These are phyloP conservation scores for Neurospora hispaniola DNA, from an alignment of 495 filamentous ascomycete species.

Conservation along the genomic window DNA sequence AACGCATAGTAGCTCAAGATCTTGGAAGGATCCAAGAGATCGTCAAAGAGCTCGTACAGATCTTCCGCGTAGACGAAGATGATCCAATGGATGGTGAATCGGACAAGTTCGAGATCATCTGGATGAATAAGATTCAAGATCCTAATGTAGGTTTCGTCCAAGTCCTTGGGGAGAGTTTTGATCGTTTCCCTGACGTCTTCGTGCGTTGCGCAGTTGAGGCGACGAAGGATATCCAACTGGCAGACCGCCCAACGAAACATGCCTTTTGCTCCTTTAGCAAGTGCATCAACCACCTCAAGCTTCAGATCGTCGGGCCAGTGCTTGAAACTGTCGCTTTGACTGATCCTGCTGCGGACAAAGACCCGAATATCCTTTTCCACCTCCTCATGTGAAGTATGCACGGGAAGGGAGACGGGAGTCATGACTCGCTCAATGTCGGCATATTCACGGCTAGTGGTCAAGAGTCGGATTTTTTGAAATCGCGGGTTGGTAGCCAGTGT, in stretches of 20 bases:
- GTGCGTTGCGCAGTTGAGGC: slow-evolving; percentile 3
- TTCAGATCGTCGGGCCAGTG: slow-evolving; percentile 13
- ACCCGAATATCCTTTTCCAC: slow-evolving; percentile 26
- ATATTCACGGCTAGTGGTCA: slow-evolving; percentile 33
- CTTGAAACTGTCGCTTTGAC: slow-evolving; percentile 9
- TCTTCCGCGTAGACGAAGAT: background rate
- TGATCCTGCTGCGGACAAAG: slow-evolving; percentile 20
- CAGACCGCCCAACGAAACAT: slow-evolving; percentile 40
- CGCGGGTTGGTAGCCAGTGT: slow-evolving; percentile 16
- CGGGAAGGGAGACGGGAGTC: slow-evolving; percentile 5
- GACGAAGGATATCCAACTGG: slow-evolving; percentile 31
- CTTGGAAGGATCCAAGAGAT: no score
- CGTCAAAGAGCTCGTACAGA: no score
- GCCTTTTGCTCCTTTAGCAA: slow-evolving; percentile 26
- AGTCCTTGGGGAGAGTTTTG: slow-evolving; percentile 22
- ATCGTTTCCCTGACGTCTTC: slow-evolving; percentile 17
- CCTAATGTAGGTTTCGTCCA: slow-evolving; percentile 32
- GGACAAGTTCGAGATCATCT: slow-evolving; percentile 17
- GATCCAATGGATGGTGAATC: slow-evolving; percentile 2
- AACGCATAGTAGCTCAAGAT: background rate
- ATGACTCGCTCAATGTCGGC: slow-evolving; percentile 22
- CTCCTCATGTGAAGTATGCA: slow-evolving; percentile 26
- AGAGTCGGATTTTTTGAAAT: slow-evolving; percentile 26
- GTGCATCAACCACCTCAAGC: slow-evolving; percentile 15
- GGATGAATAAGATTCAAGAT: slow-evolving; percentile 21